A percentile compares a stretch with the other conserved stretches of the same genome.
These are phyloP conservation scores for Kazachstania africana DNA, from an alignment of 805 yeast genomes.

Conservation along the genomic window DNA sequence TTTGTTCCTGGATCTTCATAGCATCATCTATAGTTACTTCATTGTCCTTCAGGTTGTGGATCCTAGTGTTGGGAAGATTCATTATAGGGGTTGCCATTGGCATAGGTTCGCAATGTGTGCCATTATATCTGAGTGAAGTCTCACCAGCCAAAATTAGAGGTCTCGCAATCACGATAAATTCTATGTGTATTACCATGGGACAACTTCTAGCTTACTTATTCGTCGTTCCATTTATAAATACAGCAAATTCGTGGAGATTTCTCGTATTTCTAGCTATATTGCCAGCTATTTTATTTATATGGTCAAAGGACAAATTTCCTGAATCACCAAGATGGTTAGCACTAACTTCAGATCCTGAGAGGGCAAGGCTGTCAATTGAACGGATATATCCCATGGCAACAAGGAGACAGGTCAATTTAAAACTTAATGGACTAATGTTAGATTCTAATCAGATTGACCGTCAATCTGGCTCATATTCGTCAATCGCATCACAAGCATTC, in stretches of 20 bases:
- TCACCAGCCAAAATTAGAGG: conserved; percentile 34
- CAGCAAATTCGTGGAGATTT: conserved; percentile 27
- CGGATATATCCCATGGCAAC: conserved; percentile 34
- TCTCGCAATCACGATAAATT: conserved; percentile 28
- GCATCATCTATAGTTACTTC: conserved; percentile 40
- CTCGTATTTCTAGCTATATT: conserved; percentile 30
- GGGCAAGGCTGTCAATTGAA: conserved; percentile 33
- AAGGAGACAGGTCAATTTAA: conserved; percentile 33
- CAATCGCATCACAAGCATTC: conserved; percentile 1
- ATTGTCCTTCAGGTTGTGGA: conserved; percentile 28
- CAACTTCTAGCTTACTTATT: conserved; percentile 35
- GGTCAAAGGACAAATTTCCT: conserved; percentile 33
- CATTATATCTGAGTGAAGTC: conserved; percentile 43
- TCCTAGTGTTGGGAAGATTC: conserved; percentile 43
- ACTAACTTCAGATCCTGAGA: conserved; percentile 20
- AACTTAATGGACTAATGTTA: conserved; percentile 36
- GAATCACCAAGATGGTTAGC: conserved; percentile 40
- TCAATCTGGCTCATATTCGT: too few relatives aligned
- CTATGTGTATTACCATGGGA: conserved; percentile 38
- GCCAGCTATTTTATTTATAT: conserved; percentile 32
- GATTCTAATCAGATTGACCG: conserved; percentile 26
- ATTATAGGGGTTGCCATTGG: conserved; percentile 68
- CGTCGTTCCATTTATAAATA: conserved; percentile 23
- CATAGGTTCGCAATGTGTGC: conserved; percentile 56
- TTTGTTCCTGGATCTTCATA: conserved; percentile 36